These are phyloP conservation scores for Chrysochromulina tobinii DNA, from an alignment of 78 protist genomes.

Conservation along the genomic window DNA sequence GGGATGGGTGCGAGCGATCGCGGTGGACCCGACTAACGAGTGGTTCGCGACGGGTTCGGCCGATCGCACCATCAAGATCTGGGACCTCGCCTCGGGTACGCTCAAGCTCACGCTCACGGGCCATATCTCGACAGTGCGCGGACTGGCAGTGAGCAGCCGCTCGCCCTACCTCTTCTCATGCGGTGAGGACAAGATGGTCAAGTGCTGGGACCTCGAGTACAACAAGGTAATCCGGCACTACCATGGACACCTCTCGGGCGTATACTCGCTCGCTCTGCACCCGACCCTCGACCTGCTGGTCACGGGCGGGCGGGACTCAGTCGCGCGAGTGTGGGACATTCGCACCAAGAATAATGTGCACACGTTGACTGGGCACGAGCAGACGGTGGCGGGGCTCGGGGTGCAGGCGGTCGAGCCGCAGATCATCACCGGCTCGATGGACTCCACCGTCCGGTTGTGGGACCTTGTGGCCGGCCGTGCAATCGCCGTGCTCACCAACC, in stretches of 20 bases:
- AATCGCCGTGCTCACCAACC: conserved; percentile 87
- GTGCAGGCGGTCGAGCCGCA: conserved; percentile 25
- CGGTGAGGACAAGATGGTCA: conserved; percentile 95
- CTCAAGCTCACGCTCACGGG: conserved; percentile 96
- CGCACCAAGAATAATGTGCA: conserved; percentile 77
- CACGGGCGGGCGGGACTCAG: conserved; percentile 94
- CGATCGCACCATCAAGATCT: conserved; percentile 94
- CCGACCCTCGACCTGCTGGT: conserved; percentile 95
- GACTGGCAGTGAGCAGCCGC: conserved; percentile 65
- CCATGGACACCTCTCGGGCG: conserved; percentile 95
- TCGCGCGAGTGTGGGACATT: conserved; percentile 95
- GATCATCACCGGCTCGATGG: conserved; percentile 72
- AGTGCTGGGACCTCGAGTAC: conserved; percentile 96
- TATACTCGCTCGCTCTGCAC: conserved; percentile 87
- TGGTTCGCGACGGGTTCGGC: conserved; percentile 95
- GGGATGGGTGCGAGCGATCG: conserved; percentile 88
- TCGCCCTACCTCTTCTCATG: conserved; percentile 95
- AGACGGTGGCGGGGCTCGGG: conserved; percentile 69
- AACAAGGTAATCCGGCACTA: conserved; percentile 48
- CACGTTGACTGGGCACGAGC: conserved; percentile 80
- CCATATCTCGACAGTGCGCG: conserved; percentile 75
- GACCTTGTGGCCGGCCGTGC: conserved; percentile 78
- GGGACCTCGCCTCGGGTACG: conserved; percentile 90
- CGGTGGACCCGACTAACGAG: conserved; percentile 94
- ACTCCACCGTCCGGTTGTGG: conserved; percentile 94